Evolutionary conservation across 305 asterid species (phyloP).

Genomic region (Fraxinus latifolia): DNA sequence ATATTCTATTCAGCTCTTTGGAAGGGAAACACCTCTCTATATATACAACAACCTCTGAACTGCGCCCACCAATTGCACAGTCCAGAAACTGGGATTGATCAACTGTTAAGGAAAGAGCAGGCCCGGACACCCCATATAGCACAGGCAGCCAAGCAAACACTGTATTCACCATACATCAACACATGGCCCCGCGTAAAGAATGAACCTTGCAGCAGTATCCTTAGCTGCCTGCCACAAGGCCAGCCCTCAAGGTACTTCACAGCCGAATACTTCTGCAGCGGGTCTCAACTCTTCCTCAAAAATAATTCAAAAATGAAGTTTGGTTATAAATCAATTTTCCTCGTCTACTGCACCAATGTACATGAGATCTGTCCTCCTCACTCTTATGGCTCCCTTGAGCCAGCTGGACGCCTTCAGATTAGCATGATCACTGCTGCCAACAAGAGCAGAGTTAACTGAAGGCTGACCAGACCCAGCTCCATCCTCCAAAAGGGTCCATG

Average conservation of each 20-base stretch:
- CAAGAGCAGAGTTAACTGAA: constrained; percentile 46
- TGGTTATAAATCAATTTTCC: constrained; percentile 56
- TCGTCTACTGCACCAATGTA: constrained; percentile 87
- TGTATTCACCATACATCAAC: background rate
- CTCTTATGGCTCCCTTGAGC: constrained; percentile 84
- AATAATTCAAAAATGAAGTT: constrained; percentile 28
- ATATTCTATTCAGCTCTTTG: constrained; percentile 14
- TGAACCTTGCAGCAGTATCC: constrained; percentile 20
- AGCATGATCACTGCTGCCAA: constrained; percentile 53
- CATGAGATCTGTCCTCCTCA: constrained; percentile 79
- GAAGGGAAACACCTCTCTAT: constrained; percentile 17
- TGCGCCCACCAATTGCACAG: constrained; percentile 15
- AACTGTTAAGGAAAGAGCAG: constrained; percentile 24
- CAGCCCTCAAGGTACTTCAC: background rate
- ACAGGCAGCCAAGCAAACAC: constrained; percentile 23
- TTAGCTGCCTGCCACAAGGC: constrained; percentile 15
- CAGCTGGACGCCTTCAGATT: constrained; percentile 71
- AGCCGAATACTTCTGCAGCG: constrained; percentile 3
- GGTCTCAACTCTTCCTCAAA: background rate
- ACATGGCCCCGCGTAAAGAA: constrained; percentile 3
- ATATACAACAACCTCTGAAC: constrained; percentile 25
- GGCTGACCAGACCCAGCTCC: constrained; percentile 77
- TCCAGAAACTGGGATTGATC: constrained; percentile 13
- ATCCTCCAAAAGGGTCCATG: constrained; percentile 90
- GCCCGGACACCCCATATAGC: constrained; percentile 3